Evolutionary conservation across 1,284 basidiomycete species (phyloP).

Genomic region (Papiliotrema flavescens): DNA sequence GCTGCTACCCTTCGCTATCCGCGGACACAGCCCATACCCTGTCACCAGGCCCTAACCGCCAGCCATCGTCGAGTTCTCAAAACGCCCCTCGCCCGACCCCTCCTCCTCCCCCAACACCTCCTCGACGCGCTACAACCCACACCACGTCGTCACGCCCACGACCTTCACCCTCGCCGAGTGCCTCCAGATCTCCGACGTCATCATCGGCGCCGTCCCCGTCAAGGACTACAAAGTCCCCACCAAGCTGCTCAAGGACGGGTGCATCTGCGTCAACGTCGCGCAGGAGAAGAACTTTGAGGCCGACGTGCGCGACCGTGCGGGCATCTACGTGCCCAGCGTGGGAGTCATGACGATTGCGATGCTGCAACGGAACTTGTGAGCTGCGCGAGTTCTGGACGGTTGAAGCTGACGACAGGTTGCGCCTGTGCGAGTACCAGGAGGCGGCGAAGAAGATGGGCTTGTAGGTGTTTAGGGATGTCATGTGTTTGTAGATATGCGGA

Average conservation of each 20-base stretch:
- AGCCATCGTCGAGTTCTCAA: constrained; percentile 71
- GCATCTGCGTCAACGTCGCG: constrained; percentile 87
- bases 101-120: background rate
- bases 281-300: constrained; percentile 96
- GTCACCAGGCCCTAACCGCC: background rate
- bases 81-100: constrained; percentile 58
- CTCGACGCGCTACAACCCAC: constrained; percentile 62
- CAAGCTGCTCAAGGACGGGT: constrained; percentile 84
- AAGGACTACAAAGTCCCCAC: constrained; percentile 88
- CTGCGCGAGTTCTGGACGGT: constrained; percentile 5
- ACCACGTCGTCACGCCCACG: constrained; percentile 71
- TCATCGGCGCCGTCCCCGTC: constrained; percentile 84
- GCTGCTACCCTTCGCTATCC: too few relatives aligned
- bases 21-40: background rate
- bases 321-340: constrained; percentile 84
- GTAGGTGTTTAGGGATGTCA: background rate
- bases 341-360: constrained; percentile 97
- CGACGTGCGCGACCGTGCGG: constrained; percentile 83
- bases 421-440: constrained; percentile 65
- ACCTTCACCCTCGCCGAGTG: constrained; percentile 66
- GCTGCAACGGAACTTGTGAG: constrained; percentile 88
- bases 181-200: constrained; percentile 77
- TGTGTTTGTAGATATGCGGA: background rate
- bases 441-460: constrained; percentile 34
- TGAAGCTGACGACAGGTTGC: constrained; percentile 54